Percentiles rank a stretch among this genome's conserved stretches.
Conservation (phyloP, 805 yeast genomes). For the Wickerhamomyces strasburgensis region DNA sequence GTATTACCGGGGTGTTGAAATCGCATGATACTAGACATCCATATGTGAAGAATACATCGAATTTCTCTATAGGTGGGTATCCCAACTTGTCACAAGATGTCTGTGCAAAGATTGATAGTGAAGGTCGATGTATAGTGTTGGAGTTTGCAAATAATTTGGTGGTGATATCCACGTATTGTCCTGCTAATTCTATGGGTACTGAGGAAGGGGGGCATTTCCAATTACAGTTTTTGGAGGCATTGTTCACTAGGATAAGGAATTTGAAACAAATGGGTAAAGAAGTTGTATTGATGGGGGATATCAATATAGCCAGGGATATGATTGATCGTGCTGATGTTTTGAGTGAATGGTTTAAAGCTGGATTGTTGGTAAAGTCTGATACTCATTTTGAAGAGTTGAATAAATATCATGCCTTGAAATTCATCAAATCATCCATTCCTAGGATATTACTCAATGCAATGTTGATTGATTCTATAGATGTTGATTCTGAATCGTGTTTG, state of each 20-base stretch:
- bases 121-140: conserved; percentile 76
- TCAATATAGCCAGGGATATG: conserved; percentile 74
- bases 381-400: conserved; percentile 35
- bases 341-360: conserved; percentile 37
- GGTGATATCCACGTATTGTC: conserved; percentile 73
- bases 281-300: conserved; percentile 83
- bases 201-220: conserved; percentile 62
- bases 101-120: conserved; percentile 56
- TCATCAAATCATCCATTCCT: conserved; percentile 36
- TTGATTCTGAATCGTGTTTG: conserved; percentile 26
- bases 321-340: conserved; percentile 78
- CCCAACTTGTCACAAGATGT: conserved; percentile 36
- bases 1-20: conserved; percentile 64
- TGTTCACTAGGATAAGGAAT: conserved; percentile 58
- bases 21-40: conserved; percentile 20
- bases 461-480: conserved; percentile 30
- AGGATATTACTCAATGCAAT: conserved; percentile 44
- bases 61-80: conserved; percentile 65
- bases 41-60: conserved; percentile 17
- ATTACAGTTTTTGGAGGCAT: conserved; percentile 47
- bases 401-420: conserved; percentile 25
- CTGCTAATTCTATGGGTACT: conserved; percentile 78
- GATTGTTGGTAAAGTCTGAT: conserved; percentile 25
- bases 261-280: conserved; percentile 54
- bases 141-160: conserved; percentile 65